Percentiles rank a stretch among this genome's conserved stretches.
These are phyloP conservation scores for Mycena belliarum DNA, from an alignment of 768 basidiomycete species.

Conservation along the genomic window DNA sequence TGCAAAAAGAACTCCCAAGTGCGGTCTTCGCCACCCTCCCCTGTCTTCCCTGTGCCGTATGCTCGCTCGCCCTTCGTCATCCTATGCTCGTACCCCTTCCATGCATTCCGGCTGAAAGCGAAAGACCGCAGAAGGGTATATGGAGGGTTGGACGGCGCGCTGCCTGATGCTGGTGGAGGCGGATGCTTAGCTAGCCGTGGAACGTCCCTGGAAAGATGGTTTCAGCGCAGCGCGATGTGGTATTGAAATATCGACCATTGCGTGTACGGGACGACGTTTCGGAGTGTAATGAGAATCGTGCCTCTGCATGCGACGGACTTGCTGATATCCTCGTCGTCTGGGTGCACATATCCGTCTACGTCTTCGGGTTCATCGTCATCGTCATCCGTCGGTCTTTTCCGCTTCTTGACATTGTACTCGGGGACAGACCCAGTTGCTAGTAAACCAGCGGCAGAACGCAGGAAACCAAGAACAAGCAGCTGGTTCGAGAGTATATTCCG, in stretches of 20 bases:
- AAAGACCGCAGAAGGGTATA: conserved; percentile 81
- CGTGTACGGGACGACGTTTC: conserved; percentile 87
- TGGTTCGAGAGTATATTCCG: conserved; percentile 93
- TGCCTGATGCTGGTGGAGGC: conserved; percentile 49
- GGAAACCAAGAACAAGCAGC: conserved; percentile 75
- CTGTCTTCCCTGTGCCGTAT: conserved; percentile 64
- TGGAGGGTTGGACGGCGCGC: conserved; percentile 56
- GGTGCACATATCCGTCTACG: conserved; percentile 28
- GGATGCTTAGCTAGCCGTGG: conserved; percentile 76
- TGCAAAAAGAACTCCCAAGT: conserved; percentile 85
- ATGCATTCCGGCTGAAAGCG: conserved; percentile 64
- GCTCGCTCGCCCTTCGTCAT: conserved; percentile 89
- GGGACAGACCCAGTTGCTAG: conserved; percentile 62
- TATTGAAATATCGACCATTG: conserved; percentile 55
- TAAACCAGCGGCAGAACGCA: conserved; percentile 68
- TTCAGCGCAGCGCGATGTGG: neutral
- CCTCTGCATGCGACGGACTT: conserved; percentile 47
- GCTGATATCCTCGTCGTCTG: conserved; percentile 27
- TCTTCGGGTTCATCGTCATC: conserved; percentile 37
- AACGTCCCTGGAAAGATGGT: conserved; percentile 57
- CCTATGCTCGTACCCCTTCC: conserved; percentile 90
- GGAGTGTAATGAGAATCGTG: conserved; percentile 81
- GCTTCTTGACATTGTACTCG: conserved; percentile 41
- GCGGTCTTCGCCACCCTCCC: conserved; percentile 74
- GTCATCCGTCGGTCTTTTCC: conserved; percentile 45